Evolutionary conservation across 768 basidiomycete genomes (phyloP).

Genomic region (Peribolospora baueri): DNA sequence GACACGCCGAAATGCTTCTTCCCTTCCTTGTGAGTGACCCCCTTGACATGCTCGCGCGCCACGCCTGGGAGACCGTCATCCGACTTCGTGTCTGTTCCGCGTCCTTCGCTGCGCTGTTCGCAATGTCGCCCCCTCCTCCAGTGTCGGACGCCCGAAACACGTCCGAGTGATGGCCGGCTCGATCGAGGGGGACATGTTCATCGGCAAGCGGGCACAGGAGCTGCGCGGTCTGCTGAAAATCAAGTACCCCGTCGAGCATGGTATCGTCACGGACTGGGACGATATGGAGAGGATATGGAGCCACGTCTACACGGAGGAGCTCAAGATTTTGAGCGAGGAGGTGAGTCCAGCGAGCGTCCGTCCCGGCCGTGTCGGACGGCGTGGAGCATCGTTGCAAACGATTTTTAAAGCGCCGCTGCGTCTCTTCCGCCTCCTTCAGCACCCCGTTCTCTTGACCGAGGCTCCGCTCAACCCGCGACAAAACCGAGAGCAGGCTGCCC

Average conservation of each 20-base stretch:
- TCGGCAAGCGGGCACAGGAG: slow-evolving; percentile 84
- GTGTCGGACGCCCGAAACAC: slow-evolving; percentile 92
- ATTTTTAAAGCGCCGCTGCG: background rate
- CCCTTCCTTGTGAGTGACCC: slow-evolving; percentile 62
- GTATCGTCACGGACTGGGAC: slow-evolving; percentile 98
- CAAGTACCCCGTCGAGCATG: slow-evolving; percentile 98
- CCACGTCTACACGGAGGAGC: slow-evolving; percentile 87
- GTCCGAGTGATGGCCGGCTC: slow-evolving; percentile 83
- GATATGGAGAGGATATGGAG: slow-evolving; percentile 99
- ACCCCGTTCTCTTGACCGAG: slow-evolving; percentile 90
- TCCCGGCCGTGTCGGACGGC: background rate
- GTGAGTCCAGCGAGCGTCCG: slow-evolving; percentile 23
- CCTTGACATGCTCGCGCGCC: slow-evolving; percentile 2
- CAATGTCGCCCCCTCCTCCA: slow-evolving; percentile 18
- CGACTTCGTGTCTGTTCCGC: slow-evolving; percentile 18
- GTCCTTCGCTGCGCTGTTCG: slow-evolving; percentile 5
- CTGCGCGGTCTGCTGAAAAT: slow-evolving; percentile 87
- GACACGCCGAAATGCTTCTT: slow-evolving; percentile 99
- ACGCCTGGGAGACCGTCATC: background rate
- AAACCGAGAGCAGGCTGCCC: slow-evolving; percentile 87
- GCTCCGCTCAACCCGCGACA: slow-evolving; percentile 88
- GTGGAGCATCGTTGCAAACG: background rate
- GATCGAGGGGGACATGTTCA: slow-evolving; percentile 85
- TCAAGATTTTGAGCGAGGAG: slow-evolving; percentile 90
- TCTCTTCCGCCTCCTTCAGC: slow-evolving; percentile 27